Percentiles rank a stretch among this genome's conserved stretches.
These are phyloP conservation scores for Ascocoryne sarcoides DNA, from an alignment of 2,329 filamentous ascomycete genomes.

Conservation along the genomic window DNA sequence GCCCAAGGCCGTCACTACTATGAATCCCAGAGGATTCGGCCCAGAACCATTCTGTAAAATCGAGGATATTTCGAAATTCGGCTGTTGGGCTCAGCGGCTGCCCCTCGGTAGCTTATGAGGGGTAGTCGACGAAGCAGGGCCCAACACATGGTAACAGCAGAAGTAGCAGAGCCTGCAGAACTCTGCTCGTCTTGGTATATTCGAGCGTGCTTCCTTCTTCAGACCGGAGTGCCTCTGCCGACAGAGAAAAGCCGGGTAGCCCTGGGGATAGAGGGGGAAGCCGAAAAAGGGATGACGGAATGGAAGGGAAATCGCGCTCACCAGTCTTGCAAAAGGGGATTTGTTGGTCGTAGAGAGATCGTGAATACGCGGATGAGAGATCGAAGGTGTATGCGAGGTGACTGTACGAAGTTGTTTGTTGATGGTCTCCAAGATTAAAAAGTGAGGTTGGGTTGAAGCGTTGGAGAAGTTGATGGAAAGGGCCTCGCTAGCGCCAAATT, in stretches of 20 bases:
- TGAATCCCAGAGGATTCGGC: too few species aligned
- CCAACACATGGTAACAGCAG: neutral
- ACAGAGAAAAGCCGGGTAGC: too few species aligned
- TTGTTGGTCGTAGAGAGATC: conserved; percentile 5
- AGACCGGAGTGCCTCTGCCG: too few species aligned
- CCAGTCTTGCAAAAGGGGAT: conserved; percentile 14
- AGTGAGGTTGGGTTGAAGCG: conserved; percentile 18
- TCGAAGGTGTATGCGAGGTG: conserved; percentile 14
- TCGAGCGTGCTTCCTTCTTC: too few species aligned
- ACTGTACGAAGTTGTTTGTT: conserved; percentile 8
- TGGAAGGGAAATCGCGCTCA: conserved; percentile 19
- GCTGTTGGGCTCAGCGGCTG: neutral
- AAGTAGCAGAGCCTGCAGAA: neutral
- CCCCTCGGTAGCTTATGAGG: conserved; percentile 23
- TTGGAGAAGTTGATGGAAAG: conserved; percentile 18
- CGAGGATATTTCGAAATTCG: neutral
- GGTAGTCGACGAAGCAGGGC: conserved; percentile 15
- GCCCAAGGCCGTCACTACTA: too few species aligned
- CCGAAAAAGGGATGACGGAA: conserved; percentile 23
- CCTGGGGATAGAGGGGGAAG: conserved; percentile 7
- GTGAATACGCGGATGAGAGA: conserved; percentile 5
- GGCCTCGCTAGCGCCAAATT: conserved; percentile 15
- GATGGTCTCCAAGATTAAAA: conserved; percentile 10
- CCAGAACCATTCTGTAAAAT: neutral
- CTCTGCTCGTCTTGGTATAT: too few species aligned